phyloP scores from a whole-genome alignment of 441 rosid genomes.

The Erodium trifolium region DNA sequence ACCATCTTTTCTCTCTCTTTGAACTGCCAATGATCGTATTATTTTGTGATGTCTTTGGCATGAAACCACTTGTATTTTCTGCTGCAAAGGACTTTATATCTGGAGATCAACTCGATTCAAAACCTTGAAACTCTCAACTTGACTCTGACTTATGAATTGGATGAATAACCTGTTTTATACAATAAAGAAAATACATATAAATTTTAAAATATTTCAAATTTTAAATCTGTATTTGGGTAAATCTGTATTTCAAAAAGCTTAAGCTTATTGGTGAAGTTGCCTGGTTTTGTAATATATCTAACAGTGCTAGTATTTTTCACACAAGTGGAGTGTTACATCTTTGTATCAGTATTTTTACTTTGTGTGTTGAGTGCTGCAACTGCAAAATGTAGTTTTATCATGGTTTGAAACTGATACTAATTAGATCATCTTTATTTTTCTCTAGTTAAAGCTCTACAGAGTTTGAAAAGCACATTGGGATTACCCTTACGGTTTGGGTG shows the following conservation, averaged over 20 bases:
- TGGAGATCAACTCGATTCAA: too few species aligned
- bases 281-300: not conserved
- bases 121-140: too few species aligned
- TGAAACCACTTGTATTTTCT: too few species aligned
- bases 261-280: not conserved
- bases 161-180: too few species aligned
- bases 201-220: too few species aligned
- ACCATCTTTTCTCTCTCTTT: not conserved
- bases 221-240: too few species aligned
- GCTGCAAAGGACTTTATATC: too few species aligned
- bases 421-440: conserved; percentile 19
- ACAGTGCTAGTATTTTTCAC: not conserved
- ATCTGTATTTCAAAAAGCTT: not conserved
- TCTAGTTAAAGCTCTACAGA: conserved; percentile 66
- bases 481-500: conserved; percentile 94
- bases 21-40: too few species aligned
- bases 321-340: not conserved
- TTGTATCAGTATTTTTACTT: not conserved
- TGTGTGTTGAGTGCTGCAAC: not conserved
- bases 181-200: too few species aligned
- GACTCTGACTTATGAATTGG: too few species aligned
- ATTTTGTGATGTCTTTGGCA: too few species aligned
- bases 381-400: conserved; percentile 4
- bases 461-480: conserved; percentile 52
- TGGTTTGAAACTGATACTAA: conserved; percentile 15